Base-by-base conservation (phyloP, 805 yeast species). In the Schwanniomyces polymorphus region DNA sequence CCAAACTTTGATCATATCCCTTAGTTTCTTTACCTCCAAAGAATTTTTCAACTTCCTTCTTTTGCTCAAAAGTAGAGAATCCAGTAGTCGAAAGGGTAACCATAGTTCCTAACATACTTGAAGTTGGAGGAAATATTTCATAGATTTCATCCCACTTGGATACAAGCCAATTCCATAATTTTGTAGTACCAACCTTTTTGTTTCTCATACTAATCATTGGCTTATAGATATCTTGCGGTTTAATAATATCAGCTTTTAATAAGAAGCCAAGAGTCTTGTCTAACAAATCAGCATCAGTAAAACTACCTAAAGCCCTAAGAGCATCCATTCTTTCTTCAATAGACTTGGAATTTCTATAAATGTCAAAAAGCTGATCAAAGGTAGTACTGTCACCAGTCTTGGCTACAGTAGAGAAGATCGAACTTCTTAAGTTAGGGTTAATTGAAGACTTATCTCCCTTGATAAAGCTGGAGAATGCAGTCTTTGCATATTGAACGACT, bases 71-170 rank as follows among this genome's bases (percentile, higher is more conserved):
- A 45, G 80, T 78, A 26, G 90, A 78, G 68, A 82, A 85, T 1
- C 86, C 82, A 21, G 82, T 68, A 34, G 88, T 78, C 41, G 84
- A 70, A 29, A 86, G 52, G 27, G 76, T 73, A 34, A 92, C 86
- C 48, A 94, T 84, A 16, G 85, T 74, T 17, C 92, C 86, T 57
- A 92, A 75, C 88, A 91, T 82, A 21, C 90, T 77, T 53, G 86
- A 77, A 10, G 89, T 86, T 12, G 96, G 89, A 43, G 97, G 97
- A 62, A 90, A 78, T 59, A 78, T 72, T 63, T 81, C 76, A 56
- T 70, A 68, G 50, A 92, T 61, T 39, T 72, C 77, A 47, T 82
- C 90, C 92, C 95, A 92, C 67, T 91, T 84, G 11, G 49, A 58
- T 57, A 78, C 76, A 56, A 82, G 60, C 96, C 97, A 92, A 14